phyloP scores from a whole-genome alignment of 805 yeast genomes.

The Ogataea ganodermae region DNA sequence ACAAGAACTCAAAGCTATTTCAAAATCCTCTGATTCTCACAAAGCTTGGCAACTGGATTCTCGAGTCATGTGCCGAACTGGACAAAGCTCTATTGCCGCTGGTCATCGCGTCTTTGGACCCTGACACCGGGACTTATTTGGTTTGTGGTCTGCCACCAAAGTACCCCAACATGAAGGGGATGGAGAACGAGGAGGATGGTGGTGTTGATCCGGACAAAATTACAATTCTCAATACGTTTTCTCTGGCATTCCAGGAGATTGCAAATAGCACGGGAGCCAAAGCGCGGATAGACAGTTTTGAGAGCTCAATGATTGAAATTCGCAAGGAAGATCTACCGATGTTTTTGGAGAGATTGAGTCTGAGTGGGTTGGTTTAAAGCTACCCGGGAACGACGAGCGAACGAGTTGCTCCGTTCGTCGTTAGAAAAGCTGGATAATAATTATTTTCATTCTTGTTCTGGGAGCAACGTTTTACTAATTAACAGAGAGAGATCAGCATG shows the following conservation, averaged over 20 bases:
- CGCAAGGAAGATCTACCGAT: constrained; percentile 84
- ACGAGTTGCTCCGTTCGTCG: too few relatives aligned
- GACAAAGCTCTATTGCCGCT: constrained; percentile 72
- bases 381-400: too few relatives aligned
- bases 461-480: too few relatives aligned
- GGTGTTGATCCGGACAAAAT: constrained; percentile 38
- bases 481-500: too few relatives aligned
- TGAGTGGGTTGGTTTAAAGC: constrained; percentile 56
- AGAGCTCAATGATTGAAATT: constrained; percentile 89
- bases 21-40: constrained; percentile 83
- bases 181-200: constrained; percentile 32
- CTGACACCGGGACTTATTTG: constrained; percentile 70
- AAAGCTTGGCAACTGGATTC: constrained; percentile 86
- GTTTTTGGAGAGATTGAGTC: constrained; percentile 79
- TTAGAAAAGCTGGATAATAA: too few relatives aligned
- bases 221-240: constrained; percentile 74
- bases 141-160: constrained; percentile 90
- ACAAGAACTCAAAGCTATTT: constrained; percentile 75
- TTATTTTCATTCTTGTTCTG: too few relatives aligned
- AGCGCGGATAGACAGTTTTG: constrained; percentile 91
- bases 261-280: constrained; percentile 84
- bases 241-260: constrained; percentile 87
- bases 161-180: constrained; percentile 51
- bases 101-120: constrained; percentile 82
- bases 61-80: constrained; percentile 84